Evolutionary conservation across 2,329 filamentous ascomycete species (phyloP), one percentile per base, ranked within the genome.

Genomic region (Fusarium mundagurra): DNA sequence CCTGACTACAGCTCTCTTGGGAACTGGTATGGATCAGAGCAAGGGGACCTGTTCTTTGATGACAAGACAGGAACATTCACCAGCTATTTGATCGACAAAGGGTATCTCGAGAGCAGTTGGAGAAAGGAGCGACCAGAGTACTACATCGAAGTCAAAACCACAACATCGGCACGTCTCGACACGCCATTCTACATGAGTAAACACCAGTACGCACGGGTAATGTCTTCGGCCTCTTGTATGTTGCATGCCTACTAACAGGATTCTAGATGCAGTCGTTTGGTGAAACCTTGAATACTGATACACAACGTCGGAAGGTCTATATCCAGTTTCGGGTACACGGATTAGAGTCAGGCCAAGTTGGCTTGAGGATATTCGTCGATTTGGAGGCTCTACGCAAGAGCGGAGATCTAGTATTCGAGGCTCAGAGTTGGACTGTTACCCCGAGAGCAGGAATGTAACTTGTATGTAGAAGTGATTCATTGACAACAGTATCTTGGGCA

Each of bases 151-250:
- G 57, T 60, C n/a, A 60, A 60, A 12, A 31, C 57, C 5, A 60
- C 57, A 13, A 50, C 41, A 24, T 60, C 43, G 8, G 43, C 24
- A 0, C 57, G 43, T 6, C 57, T 60, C 6, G 43, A 60, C 3
- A 60, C 57, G 6, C 41, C 57, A 2, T 60, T 60, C 2, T 50
- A 60, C 3, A 60, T 60, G 57, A 60, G 57, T 5, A 60, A 60
- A 5, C 57, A 60, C 3, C 57, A 60, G 3, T 50, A 60, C 0
- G 43, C 43, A 16, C 6, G 57, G 33, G 57, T 50, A 38, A 36
- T 8, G 0, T 18, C 2, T n/a, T 1, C 7, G 11, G 4, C 2
- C 3, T 6, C 3, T 14, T 18, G 14, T 13, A 6, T 48, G 0
- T 0, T 29, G 1, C 20, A 27, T 22, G 2, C 5, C 11, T 2